Evolutionary conservation across 1,284 basidiomycete species (phyloP), one percentile per base, ranked within the genome.

Genomic region (Heterobasidion annosum): DNA sequence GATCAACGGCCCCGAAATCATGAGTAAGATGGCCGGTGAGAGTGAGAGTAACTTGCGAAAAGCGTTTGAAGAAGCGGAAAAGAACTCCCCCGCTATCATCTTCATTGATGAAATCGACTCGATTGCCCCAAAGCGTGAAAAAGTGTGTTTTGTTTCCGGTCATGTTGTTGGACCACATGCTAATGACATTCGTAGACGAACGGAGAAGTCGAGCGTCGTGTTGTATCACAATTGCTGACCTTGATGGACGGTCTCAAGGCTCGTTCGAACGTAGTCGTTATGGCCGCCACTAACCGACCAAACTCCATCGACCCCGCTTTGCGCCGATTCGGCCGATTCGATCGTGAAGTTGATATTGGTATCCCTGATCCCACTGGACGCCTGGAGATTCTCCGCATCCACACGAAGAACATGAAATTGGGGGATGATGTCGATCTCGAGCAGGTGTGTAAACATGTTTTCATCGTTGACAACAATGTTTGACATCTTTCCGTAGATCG

Each of bases 371-470:
- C 96, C 0, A 98, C 95, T 57, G 95, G 96, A 56, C 96, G 97
- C 71, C 83, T 98, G 48, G 96, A 99, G 71, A 98, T 99, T 64
- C 84, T 99, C 58, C 91, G 96, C 59, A 99, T 99, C 61, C 96
- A 98, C 78, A 99, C 97, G 56, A 99, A 98, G 86, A 99, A 99
- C 79, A 99, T 99, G 96, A 99, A 98, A 75, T 80, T 99, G 47
- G 83, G 73, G n/a, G 95, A 98, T 56, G 97, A 99, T 64, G 96
- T 99, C 50, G 97, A 99, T 65, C 82, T 99, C 54, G 96, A 99
- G 70, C 93, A 96, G 77, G 88, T 85, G 58, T 52, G 72, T 55
- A 8, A 4, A n/a, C 45, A 51, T 33, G 37, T 12, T 37, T 35
- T 51, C 1, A 6, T 33, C 19, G 54, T 46, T 33, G 45, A 55